Base-by-base conservation (phyloP, 1,284 basidiomycete species). In the Ceratobasidium sp. region DNA sequence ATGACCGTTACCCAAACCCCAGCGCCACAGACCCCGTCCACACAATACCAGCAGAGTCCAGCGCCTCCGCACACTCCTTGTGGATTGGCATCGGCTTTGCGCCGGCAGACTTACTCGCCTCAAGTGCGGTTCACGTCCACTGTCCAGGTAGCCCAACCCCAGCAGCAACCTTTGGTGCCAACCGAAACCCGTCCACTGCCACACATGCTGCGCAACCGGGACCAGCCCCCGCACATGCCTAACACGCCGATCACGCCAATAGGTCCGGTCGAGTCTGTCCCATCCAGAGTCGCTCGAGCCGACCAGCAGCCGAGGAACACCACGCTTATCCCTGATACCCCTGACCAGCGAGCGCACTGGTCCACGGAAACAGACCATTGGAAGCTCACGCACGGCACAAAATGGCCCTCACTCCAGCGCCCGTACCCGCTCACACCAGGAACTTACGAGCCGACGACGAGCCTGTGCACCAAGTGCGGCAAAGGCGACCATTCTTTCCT, bases 371-470 rank as follows among this genome's bases (percentile, higher is more conserved):
- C 33, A 61, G 13, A 6, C 9, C 4, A 58, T 23, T 67, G 64
- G 64, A 20, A n/a, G 26, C 13, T 39, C 49, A 3, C 13, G 46
- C 7, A 69, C 23, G 67, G 28, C 1, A 26, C 5, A 6, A 5
- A 6, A 6, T 20, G 51, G 28, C 51, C 51, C 7, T 9, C 26
- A 2, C 40, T 58, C 53, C 12, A 26, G 2, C 33, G 39, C n/a
- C 69, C 69, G 33, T 71, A 40, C 55, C 69, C 55, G 51, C 53
- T 71, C 20, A 13, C 28, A 7, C 69, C 69, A n/a, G 69, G 69
- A 1, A 56, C 69, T 6, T 42, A 15, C n/a, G 46, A 42, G 33
- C 69, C n/a, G n/a, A 71, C 69, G 5, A n/a, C 55, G n/a, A 26
- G 40, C n/a, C 39, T 58, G 9, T 71, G 69, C 40, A 15, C 55